These are phyloP conservation scores for Oryza brachyantha DNA, from an alignment of 176 grass and related monocot genomes.

Conservation along the genomic window DNA sequence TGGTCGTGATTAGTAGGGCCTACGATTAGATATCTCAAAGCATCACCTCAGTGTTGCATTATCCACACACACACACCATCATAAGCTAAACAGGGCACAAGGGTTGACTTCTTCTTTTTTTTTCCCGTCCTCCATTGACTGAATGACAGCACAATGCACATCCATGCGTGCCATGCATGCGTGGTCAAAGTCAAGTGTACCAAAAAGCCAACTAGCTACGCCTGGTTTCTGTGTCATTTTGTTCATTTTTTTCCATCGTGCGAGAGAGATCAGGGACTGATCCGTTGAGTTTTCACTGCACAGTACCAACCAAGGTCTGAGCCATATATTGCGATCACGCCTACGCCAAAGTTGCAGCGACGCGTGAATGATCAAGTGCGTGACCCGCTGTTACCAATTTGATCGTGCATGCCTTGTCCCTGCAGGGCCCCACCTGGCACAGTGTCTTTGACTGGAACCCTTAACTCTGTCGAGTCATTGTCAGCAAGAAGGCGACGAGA, in stretches of 20 bases:
- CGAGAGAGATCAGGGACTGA: not conserved
- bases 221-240: not conserved
- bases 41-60: not conserved
- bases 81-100: not conserved
- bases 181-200: not conserved
- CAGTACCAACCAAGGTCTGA: not conserved
- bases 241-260: not conserved
- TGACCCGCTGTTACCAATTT: not conserved
- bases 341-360: not conserved
- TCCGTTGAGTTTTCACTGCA: not conserved
- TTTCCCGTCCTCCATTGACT: too few relatives aligned
- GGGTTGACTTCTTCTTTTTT: conserved; percentile 1
- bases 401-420: not conserved
- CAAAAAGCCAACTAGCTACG: not conserved
- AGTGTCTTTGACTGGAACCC: conserved; percentile 34
- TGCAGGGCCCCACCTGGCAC: not conserved
- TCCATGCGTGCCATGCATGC: not conserved
- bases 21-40: conserved; percentile 34
- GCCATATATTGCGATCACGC: not conserved
- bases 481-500: conserved; percentile 6
- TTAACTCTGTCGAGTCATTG: conserved; percentile 17
- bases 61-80: not conserved
- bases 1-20: conserved; percentile 28
- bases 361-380: not conserved
- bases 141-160: not conserved